Evolutionary conservation across 1,139 yeast genomes (phyloP), one percentile per base, ranked within the genome.

Genomic region (Meyerozyma sp.): DNA sequence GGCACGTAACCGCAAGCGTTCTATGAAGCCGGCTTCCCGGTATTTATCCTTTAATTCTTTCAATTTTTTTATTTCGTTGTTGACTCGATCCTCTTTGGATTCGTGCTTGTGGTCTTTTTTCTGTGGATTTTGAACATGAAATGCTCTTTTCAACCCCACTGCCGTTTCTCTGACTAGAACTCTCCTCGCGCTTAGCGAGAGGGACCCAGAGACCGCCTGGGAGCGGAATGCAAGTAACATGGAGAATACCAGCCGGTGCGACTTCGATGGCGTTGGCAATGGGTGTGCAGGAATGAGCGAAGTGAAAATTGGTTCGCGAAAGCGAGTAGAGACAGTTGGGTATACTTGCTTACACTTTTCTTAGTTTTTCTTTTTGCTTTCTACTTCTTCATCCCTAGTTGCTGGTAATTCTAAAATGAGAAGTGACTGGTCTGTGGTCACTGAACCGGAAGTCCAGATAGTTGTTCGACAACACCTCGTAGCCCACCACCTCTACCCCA

Each of bases 401-500:
- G 23, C 23, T 21, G 23, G 23, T 3, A 35, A 58, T 40, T 38
- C 52, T 46, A 36, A 57, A 53, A 40, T 68, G 68, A 8, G 64
- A 59, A 25, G 61, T 57, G 13, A 73, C 62, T 0, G 78, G 76
- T 47, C 79, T 58, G 49, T 75, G 79, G 52, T 75, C 80, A 40
- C 75, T 67, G 29, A 67, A 59, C 46, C 64, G 64, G 44, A 43
- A 57, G n/a, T 52, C 54, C 25, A 55, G 46, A 42, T 59, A 52
- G 14, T 62, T 48, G 40, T 57, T 58, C 27, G 67, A 68, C 36
- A 67, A 59, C 39, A 70, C 67, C 34, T 68, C 70, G 54, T 70
- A 68, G 39, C 63, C 64, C 30, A 66, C 56, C 11, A 51, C 57
- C 3, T 37, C 40, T n/a, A 46, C 44, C 13, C 44, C 43, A 10